These are phyloP conservation scores for Wickerhamia fluorescens DNA, from an alignment of 805 yeast genomes.

Conservation along the genomic window DNA sequence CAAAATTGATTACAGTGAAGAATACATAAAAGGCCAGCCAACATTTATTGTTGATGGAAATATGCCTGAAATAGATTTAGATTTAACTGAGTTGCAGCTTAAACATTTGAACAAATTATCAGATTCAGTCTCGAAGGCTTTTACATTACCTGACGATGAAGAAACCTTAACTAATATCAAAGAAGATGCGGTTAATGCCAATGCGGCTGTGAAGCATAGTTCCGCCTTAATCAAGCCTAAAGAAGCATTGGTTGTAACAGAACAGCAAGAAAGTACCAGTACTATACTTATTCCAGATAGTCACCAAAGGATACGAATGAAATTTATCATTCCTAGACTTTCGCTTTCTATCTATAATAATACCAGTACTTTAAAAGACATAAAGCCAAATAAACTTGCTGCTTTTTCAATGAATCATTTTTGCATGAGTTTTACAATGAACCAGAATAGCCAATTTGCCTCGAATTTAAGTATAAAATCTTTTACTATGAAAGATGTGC, in stretches of 20 bases:
- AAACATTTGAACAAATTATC: constrained; percentile 48
- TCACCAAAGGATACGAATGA: constrained; percentile 36
- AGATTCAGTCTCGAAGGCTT: constrained; percentile 48
- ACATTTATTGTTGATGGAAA: constrained; percentile 46
- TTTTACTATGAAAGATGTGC: constrained; percentile 69
- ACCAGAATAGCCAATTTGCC: constrained; percentile 46
- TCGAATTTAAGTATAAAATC: constrained; percentile 63
- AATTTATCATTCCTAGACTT: constrained; percentile 55
- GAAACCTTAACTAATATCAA: constrained; percentile 46
- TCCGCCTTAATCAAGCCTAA: constrained; percentile 1
- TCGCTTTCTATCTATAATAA: constrained; percentile 55
- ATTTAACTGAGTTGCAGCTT: constrained; percentile 69
- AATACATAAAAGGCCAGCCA: constrained; percentile 33
- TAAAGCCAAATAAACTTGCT: constrained; percentile 30
- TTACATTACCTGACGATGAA: constrained; percentile 34
- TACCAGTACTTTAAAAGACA: constrained; percentile 30
- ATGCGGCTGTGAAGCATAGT: constrained; percentile 33
- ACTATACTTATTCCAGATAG: constrained; percentile 6
- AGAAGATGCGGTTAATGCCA: constrained; percentile 60
- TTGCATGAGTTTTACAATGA: constrained; percentile 44
- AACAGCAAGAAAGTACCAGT: constrained; percentile 1
- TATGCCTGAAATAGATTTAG: constrained; percentile 55
- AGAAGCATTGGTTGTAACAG: not conserved
- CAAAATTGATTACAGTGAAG: constrained; percentile 49
- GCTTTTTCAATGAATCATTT: constrained; percentile 49